A percentile compares a stretch with the other conserved stretches of the same genome.
Evolutionary conservation across 345 rosid genomes (phyloP).

Genomic region (Heritiera littoralis): DNA sequence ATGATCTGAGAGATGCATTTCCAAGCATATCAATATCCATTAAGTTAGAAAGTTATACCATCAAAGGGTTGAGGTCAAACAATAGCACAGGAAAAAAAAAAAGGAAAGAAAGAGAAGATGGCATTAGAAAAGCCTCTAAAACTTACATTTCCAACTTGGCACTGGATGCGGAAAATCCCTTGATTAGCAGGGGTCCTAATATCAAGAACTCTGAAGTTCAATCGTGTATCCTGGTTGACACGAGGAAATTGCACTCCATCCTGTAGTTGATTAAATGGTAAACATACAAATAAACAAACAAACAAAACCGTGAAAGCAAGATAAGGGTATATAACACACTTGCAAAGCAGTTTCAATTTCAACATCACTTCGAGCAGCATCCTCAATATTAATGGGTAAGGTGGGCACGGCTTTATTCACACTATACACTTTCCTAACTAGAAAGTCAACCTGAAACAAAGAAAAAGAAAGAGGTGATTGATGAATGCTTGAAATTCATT

Average conservation of each 20-base stretch:
- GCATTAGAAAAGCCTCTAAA: neutral
- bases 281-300: no score
- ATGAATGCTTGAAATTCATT: neutral
- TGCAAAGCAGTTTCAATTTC: conserved; percentile 68
- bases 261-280: conserved; percentile 32
- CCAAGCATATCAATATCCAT: neutral
- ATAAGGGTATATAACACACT: conserved; percentile 35
- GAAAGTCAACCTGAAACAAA: conserved; percentile 61
- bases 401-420: conserved; percentile 54
- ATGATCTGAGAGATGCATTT: neutral
- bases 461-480: neutral
- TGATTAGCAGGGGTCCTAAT: conserved; percentile 80
- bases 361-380: conserved; percentile 75
- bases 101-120: no score
- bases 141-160: conserved; percentile 52
- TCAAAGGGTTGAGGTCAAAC: neutral
- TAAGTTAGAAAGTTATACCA: neutral
- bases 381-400: conserved; percentile 75
- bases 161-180: conserved; percentile 69
- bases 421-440: conserved; percentile 59
- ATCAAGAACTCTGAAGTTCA: conserved; percentile 75
- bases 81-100: neutral
- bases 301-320: neutral
- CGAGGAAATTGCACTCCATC: conserved; percentile 61
- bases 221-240: conserved; percentile 82